Percentiles rank a stretch among this genome's conserved stretches.
Evolutionary conservation across 2,329 filamentous ascomycete species (phyloP).

Genomic region (Neobulgaria alba): DNA sequence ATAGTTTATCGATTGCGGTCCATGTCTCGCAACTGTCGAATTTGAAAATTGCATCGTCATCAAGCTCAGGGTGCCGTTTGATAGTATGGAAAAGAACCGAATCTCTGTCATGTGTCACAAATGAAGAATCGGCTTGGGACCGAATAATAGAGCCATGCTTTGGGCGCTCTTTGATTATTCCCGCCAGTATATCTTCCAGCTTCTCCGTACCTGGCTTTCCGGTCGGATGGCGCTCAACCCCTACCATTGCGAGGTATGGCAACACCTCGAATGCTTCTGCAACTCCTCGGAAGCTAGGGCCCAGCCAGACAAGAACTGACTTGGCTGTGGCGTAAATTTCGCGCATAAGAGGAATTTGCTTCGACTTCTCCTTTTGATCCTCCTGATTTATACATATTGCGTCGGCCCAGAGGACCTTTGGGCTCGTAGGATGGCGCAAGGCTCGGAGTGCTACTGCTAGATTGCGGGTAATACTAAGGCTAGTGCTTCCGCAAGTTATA

Average conservation of each 20-base stretch:
- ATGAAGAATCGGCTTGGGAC: not conserved
- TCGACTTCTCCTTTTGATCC: not conserved
- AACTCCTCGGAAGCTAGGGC: not conserved
- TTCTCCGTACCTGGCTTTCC: too few relatives aligned
- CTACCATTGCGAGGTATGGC: not conserved
- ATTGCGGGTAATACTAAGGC: not conserved
- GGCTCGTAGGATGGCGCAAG: not conserved
- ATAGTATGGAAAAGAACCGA: too few relatives aligned
- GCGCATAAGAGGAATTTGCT: not conserved
- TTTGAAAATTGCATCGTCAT: too few relatives aligned
- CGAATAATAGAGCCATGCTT: too few relatives aligned
- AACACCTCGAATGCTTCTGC: not conserved
- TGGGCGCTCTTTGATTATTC: too few relatives aligned
- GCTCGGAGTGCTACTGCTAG: not conserved
- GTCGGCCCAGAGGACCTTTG: not conserved
- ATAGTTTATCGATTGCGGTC: too few relatives aligned
- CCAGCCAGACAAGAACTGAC: constrained; percentile 1
- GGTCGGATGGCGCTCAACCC: too few relatives aligned
- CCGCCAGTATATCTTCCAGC: too few relatives aligned
- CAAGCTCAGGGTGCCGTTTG: too few relatives aligned
- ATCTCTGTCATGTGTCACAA: too few relatives aligned
- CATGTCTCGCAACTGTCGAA: too few relatives aligned
- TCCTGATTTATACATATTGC: constrained; percentile 1
- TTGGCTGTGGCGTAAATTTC: not conserved
- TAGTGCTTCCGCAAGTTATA: not conserved